Base-by-base conservation (phyloP, 306 rosid species). In the Gleditsia sinensis region DNA sequence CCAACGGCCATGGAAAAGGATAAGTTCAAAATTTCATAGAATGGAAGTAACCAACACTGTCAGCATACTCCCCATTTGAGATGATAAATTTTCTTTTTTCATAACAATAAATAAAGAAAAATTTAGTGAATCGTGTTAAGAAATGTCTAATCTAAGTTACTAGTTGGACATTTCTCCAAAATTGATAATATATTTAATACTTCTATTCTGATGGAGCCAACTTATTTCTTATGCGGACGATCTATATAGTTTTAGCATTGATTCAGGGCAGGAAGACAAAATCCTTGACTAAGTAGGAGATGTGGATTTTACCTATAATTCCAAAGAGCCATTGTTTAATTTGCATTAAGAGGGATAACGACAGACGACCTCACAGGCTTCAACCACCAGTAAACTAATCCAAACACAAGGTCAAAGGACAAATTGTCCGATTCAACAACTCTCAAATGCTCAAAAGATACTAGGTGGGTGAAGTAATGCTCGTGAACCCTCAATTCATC, bases 321-420 rank as follows among this genome's bases (percentile, higher is more conserved):
- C 70, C 60, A 67, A 71, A 74, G 32, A 8, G 58, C 33, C 66
- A 53, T 24, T 7, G 43, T 43, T 76, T 69, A 53, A 72, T 76
- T 72, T 12, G n/a, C 21, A 60, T 61, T 53, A 72, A 50, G 70
- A 61, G 32, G 77, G 72, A 57, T 9, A 43, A 42, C 32, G 24
- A 79, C 77, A 72, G 61, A 62, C 33, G 23, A 3, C 40, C 9
- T 28, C 16, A 30, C 67, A 7, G 37, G 24, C 67, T n/a, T n/a
- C 48, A 59, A 77, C 34, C 43, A 42, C 33, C 25, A 58, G 27
- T 39, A 51, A 71, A 66, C 77, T 50, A 76, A 72, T 67, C 56
- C 65, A 83, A 61, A 54, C 34, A 67, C 32, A 54, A 58, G 43
- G 40, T 17, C 45, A 53, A 55, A 69, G 0, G 11, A 33, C 6